Evolutionary conservation across 148 eudicot species (phyloP).

Genomic region (Dianthus caryophyllus): DNA sequence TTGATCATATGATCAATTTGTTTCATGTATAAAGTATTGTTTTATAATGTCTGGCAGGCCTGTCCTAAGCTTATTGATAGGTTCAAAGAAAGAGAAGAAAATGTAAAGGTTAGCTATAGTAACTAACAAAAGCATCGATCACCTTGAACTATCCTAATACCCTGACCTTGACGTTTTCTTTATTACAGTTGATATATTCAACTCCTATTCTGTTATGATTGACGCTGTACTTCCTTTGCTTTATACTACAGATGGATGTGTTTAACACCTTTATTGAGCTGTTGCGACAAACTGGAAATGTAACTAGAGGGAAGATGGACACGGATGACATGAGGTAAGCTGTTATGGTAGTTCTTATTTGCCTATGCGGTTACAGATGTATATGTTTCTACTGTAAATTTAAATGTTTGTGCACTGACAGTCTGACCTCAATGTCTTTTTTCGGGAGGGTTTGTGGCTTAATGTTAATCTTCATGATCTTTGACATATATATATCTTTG

Average conservation of each 20-base stretch:
- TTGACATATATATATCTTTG: too few species aligned
- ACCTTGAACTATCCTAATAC: background rate
- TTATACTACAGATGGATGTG: constrained; percentile 78
- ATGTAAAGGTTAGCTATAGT: constrained; percentile 62
- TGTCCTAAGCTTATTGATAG: constrained; percentile 95
- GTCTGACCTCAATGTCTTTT: background rate
- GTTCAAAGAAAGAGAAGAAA: constrained; percentile 94
- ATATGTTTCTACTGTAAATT: background rate
- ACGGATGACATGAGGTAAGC: constrained; percentile 70
- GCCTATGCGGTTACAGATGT: background rate
- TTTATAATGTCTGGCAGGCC: constrained; percentile 46
- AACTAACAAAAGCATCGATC: background rate
- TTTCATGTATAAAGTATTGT: background rate
- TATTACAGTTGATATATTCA: background rate
- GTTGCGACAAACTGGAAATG: constrained; percentile 90
- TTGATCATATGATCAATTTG: background rate
- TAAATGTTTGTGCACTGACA: constrained; percentile 4
- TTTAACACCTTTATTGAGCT: constrained; percentile 96
- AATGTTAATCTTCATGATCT: background rate
- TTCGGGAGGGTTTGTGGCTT: background rate
- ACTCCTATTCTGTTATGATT: background rate
- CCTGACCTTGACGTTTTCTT: background rate
- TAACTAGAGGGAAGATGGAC: constrained; percentile 80
- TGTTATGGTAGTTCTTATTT: background rate
- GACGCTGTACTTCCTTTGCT: constrained; percentile 1